Percentiles rank a stretch among this genome's conserved stretches.
Evolutionary conservation across 257 asterid genomes (phyloP).

Genomic region (Perilla frutescens): DNA sequence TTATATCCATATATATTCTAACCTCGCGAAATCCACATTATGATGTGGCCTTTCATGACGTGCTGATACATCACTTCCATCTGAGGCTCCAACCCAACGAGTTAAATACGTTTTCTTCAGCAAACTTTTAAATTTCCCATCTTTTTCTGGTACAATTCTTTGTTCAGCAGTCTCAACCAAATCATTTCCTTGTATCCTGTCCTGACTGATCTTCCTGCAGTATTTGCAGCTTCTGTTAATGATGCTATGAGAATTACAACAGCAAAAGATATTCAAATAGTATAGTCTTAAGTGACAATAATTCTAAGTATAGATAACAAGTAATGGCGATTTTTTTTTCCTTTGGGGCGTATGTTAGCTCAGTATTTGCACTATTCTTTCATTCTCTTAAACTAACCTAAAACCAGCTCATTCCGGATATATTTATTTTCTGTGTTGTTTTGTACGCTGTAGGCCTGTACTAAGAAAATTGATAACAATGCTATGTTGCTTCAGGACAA

Average conservation of each 20-base stretch:
- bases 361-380: no score
- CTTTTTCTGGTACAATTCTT: constrained; percentile 62
- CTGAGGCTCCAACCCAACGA: constrained; percentile 77
- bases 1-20: constrained; percentile 6
- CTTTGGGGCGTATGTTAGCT: no score
- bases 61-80: constrained; percentile 50
- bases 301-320: no score
- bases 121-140: constrained; percentile 72
- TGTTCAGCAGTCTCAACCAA: constrained; percentile 44
- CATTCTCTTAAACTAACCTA: no score
- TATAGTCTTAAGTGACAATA: no score
- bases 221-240: constrained; percentile 17
- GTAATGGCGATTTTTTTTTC: no score
- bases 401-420: no score
- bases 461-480: no score
- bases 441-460: no score
- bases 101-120: constrained; percentile 66
- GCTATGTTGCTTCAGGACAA: no score
- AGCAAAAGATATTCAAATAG: neutral
- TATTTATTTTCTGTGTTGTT: no score
- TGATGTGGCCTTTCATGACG: constrained; percentile 51
- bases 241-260: neutral
- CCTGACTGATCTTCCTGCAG: constrained; percentile 55
- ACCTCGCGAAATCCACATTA: constrained; percentile 80
- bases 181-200: constrained; percentile 47